Evolutionary conservation across 2,329 filamentous ascomycete genomes (phyloP).

Genomic region (Aspergillus sp.): DNA sequence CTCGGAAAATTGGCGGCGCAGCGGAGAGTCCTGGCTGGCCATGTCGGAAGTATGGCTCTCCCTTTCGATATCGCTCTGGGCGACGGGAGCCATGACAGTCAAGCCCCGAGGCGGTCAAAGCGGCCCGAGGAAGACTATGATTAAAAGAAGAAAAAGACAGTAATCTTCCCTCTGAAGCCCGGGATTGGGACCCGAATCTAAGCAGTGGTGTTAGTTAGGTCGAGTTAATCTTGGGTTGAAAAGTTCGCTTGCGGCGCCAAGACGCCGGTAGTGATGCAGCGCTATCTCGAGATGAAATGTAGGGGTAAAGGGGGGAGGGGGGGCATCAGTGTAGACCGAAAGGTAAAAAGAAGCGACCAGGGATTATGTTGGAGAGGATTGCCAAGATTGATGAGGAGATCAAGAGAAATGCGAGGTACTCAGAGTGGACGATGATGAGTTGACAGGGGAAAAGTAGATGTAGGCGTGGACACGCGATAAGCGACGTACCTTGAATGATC

Average conservation of each 20-base stretch:
- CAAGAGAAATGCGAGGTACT: not conserved
- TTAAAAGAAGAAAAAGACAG: not conserved
- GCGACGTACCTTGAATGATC: conserved; percentile 22
- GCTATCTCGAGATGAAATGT: conserved; percentile 11
- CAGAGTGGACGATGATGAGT: conserved; percentile 19
- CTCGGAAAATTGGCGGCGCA: conserved; percentile 41
- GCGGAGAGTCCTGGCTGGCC: conserved; percentile 36
- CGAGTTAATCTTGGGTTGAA: conserved; percentile 16
- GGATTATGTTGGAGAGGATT: not conserved
- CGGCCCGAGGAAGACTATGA: not conserved
- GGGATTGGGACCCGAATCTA: conserved; percentile 23
- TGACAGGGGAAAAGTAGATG: conserved; percentile 15
- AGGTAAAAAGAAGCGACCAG: not conserved
- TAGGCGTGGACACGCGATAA: conserved; percentile 18
- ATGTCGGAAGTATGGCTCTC: conserved; percentile 38
- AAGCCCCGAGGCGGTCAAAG: conserved; percentile 2
- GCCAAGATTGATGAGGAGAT: not conserved
- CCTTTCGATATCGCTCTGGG: conserved; percentile 33
- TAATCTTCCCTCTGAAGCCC: conserved; percentile 2
- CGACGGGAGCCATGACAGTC: conserved; percentile 31
- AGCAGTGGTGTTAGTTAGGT: conserved; percentile 24
- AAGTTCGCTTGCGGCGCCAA: conserved; percentile 38
- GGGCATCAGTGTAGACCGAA: not conserved
- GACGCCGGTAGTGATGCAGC: conserved; percentile 24
- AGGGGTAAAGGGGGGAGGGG: conserved; percentile 1